These are phyloP conservation scores for Thielaviopsis cerberus DNA, from an alignment of 2,329 filamentous ascomycete genomes.

Conservation along the genomic window DNA sequence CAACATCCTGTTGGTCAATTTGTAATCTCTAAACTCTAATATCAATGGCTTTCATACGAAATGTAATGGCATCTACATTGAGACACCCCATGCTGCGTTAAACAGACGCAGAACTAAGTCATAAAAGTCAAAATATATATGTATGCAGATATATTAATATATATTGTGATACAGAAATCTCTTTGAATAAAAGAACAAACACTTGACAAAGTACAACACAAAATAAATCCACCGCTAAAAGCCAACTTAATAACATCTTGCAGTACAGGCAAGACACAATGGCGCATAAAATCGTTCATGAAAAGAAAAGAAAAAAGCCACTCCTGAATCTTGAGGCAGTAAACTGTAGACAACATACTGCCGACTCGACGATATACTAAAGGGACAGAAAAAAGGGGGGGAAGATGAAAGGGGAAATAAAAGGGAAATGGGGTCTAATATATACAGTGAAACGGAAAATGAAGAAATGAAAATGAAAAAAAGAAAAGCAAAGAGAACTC, in stretches of 20 bases:
- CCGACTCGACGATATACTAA: neutral
- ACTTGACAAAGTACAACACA: neutral
- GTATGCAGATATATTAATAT: neutral
- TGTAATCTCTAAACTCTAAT: too few relatives aligned
- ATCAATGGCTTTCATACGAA: too few relatives aligned
- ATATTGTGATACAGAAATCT: neutral
- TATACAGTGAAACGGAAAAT: neutral
- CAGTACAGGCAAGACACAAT: neutral
- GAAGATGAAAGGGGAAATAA: too few relatives aligned
- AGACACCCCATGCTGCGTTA: too few relatives aligned
- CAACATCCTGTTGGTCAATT: too few relatives aligned
- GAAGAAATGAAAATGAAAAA: conserved; percentile 1
- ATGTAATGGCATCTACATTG: too few relatives aligned
- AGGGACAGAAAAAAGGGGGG: too few relatives aligned
- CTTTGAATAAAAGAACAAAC: neutral
- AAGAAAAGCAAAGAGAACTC: conserved; percentile 1
- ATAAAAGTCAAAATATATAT: neutral
- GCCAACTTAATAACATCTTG: neutral
- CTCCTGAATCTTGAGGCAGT: neutral
- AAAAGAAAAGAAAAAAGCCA: neutral
- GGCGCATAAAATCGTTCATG: neutral
- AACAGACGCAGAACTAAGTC: too few relatives aligned
- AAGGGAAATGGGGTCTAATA: too few relatives aligned
- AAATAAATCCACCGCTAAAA: neutral
- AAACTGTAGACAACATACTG: neutral